Evolutionary conservation across 129 eudicot species (phyloP), one percentile per base, ranked within the genome.

Genomic region (Arctium lappa): DNA sequence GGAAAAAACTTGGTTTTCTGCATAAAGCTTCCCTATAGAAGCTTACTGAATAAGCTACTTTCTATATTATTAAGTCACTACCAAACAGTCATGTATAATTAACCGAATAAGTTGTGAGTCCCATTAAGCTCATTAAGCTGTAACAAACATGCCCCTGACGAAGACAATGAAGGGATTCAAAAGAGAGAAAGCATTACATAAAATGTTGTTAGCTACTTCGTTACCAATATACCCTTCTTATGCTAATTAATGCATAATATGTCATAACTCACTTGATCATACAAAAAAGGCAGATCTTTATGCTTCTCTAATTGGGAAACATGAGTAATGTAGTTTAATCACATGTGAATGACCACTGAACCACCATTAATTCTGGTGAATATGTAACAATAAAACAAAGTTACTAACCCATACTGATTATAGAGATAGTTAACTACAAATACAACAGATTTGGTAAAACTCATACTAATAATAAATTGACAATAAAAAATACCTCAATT

Each of bases 251-350:
- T 73, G 69, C 71, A 56, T 70, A 76, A 39, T 69, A 72, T 11
- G 75, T 78, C 39, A 68, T 81, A 82, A 36, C 60, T 75, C 22
- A 80, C 38, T 33, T 18, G 60, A 56, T 76, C 46, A 37, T 37
- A 37, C 13, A 72, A 5, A 82, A 16, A 48, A 22, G 60, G 13
- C 15, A 60, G 27, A 48, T 73, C 85, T 22, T 18, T 62, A 33
- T 75, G 69, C 31, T 18, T 44, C 2, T 5, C 66, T 16, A 70
- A 33, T 10, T 30, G 62, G 73, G 72, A 16, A 76, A 71, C 11
- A n/a, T 77, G 33, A 71, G 44, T 83, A 18, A 9, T 68, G 73
- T 48, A 40, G 75, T 10, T 12, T 32, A 81, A 37, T 9, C 79
- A 74, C 16, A 48, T 50, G 65, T 56, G 65, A 40, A 42, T 46